phyloP scores from a whole-genome alignment of 2,329 filamentous ascomycete genomes.

The Bipolaris cookei region DNA sequence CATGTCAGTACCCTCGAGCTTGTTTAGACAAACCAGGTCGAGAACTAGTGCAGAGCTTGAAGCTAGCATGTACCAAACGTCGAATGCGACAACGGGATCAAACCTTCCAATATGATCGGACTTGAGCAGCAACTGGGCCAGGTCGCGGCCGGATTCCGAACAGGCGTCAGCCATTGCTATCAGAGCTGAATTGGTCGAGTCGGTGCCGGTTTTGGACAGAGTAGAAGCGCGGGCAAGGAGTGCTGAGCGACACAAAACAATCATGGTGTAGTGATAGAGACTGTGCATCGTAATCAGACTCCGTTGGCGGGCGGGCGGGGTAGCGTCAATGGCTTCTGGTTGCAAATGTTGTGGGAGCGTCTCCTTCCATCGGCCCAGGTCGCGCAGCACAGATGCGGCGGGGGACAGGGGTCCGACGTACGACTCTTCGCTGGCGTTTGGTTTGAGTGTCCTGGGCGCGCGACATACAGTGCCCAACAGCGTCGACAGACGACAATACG shows the following conservation, averaged over 20 bases:
- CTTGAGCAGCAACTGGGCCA: constrained; percentile 45
- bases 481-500: constrained; percentile 47
- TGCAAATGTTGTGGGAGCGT: constrained; percentile 49
- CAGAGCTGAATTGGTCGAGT: constrained; percentile 36
- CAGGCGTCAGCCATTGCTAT: constrained; percentile 48
- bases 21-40: constrained; percentile 44
- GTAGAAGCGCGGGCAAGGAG: constrained; percentile 48
- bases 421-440: constrained; percentile 43
- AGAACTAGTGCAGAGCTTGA: constrained; percentile 50
- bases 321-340: constrained; percentile 40
- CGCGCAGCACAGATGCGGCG: constrained; percentile 47
- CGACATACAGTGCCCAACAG: constrained; percentile 50
- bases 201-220: constrained; percentile 34
- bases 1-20: constrained; percentile 23
- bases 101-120: constrained; percentile 49
- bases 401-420: constrained; percentile 50
- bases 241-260: constrained; percentile 49
- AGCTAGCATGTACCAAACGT: constrained; percentile 51
- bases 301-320: constrained; percentile 46
- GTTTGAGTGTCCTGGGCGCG: constrained; percentile 43
- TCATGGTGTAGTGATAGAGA: constrained; percentile 51
- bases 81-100: constrained; percentile 52
- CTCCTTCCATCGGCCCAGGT: constrained; percentile 50
- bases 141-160: constrained; percentile 46
- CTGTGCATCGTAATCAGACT: constrained; percentile 50